Evolutionary conservation across 768 basidiomycete genomes (phyloP), one percentile per base, ranked within the genome.

Genomic region (Psilocybe azurescens): DNA sequence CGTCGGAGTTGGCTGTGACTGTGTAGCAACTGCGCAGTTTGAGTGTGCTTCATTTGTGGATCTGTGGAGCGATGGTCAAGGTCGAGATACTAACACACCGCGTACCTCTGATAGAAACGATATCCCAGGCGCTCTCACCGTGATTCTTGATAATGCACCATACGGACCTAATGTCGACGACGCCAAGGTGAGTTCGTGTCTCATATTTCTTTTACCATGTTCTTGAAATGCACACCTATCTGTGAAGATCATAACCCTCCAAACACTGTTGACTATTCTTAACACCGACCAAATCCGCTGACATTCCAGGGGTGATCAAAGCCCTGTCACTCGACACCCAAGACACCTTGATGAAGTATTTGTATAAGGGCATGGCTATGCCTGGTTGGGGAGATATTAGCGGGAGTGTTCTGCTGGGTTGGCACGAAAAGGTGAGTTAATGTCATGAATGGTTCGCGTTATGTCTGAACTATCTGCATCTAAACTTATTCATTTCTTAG

Each of bases 331-430:
- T 83, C 67, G 90, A 93, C 54, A 78, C 84, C 48, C 93, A 95
- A 70, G 97, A 97, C 71, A 92, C 89, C 33, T 83, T 98, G 57
- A 99, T 97, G 97, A 97, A 96, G 73, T 99, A 97, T 72, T 80
- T 99, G 14, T 99, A 98, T 86, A 99, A 99, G 79, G 96, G 94
- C 14, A 98, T 97, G 96, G 83, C 78, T 2, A 81, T 85, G 80
- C 83, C 84, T 24, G 84, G 83, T 16, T 83, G 82, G 81, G 83
- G 81, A n/a, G 85, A 86, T 69, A 79, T 84, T 66, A 85, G 83
- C 65, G 84, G 83, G 38, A 85, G 84, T 67, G 83, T 85, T n/a
- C 66, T 85, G 36, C 72, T 97, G 46, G 91, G 89, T 13, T 98
- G 97, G 97, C 97, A 99, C 72, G 95, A 97, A 75, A 97, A 97